Evolutionary conservation across 1,284 basidiomycete genomes (phyloP).

Genomic region (Macrocystidia cucumis): DNA sequence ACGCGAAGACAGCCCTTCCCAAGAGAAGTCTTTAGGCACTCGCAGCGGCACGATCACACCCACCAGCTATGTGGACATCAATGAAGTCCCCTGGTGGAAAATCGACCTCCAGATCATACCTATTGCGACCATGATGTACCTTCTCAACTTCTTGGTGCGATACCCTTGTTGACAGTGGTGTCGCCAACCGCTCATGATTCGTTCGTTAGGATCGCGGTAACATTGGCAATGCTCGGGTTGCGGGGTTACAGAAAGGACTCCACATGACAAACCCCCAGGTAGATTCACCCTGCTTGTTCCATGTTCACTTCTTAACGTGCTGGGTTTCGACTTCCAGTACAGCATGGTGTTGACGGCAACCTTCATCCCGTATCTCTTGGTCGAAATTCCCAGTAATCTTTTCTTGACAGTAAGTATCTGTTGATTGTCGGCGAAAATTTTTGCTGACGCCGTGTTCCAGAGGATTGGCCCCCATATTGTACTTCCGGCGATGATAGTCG

Average conservation of each 20-base stretch:
- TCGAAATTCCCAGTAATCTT: constrained; percentile 22
- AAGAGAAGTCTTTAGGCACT: too few species aligned
- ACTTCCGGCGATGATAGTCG: constrained; percentile 20
- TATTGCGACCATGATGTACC: neutral
- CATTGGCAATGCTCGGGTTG: constrained; percentile 35
- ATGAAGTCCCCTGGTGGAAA: neutral
- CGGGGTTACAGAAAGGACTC: constrained; percentile 28
- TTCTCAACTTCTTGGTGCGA: neutral
- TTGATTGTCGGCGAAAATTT: too few species aligned
- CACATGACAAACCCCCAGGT: too few species aligned
- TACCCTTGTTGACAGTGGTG: neutral
- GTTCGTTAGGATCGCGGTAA: constrained; percentile 38
- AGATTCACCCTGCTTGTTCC: too few species aligned
- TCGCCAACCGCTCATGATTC: constrained; percentile 12
- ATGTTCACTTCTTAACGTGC: neutral
- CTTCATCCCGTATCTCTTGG: constrained; percentile 20
- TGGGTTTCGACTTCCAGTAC: neutral
- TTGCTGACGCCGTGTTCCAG: constrained; percentile 24
- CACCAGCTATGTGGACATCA: too few species aligned
- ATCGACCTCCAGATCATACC: neutral
- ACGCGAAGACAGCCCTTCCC: too few species aligned
- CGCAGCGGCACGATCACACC: too few species aligned
- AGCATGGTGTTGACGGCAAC: constrained; percentile 19
- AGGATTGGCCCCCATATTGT: constrained; percentile 20
- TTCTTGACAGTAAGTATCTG: too few species aligned